Evolutionary conservation across 345 rosid species (phyloP), one percentile per base, ranked within the genome.

Genomic region (Salix caprea): DNA sequence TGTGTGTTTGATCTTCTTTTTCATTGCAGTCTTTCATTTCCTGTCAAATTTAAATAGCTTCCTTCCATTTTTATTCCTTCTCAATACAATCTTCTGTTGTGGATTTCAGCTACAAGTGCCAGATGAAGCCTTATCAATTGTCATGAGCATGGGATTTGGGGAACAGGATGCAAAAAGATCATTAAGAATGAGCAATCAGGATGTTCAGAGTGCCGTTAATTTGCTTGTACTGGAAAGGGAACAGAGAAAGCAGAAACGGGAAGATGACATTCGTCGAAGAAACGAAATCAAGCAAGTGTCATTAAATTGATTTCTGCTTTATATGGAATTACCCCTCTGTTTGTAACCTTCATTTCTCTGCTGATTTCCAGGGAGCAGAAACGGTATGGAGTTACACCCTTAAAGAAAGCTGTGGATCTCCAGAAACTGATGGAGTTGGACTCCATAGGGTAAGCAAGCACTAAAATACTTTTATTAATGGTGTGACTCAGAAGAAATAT

Each of bases 111-210:
- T 95, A 67, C 92, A 91, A 86, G 88, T 91, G 78, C 81, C 96
- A 1, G 97, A 95, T 78, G 99, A 90, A 78, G 88, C 85, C 23
- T 85, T 95, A 76, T 89, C 97, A 13, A 73, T 85, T 79, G 94
- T 95, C 30, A 86, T 91, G 91, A 76, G 90, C 84, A 91, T 95
- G 97, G 98, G 99, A 46, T 95, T 93, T 80, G 81, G 74, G 79
- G 94, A 88, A 80, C 78, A 69, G 26, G 90, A 91, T 83, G 98
- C 96, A 73, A 89, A 80, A 81, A 90, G 94, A 81, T 96, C 99
- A 67, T 80, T 95, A 79, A 88, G 97, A 71, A 87, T 95, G 87
- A 89, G 83, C 87, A 89, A 85, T 76, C 94, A 89, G 79, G 91
- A 91, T 88, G 84, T 93, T 76, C 90, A 84, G 77, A 85, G 81